A percentile compares a stretch with the other conserved stretches of the same genome.
Evolutionary conservation across 805 yeast species (phyloP).

Genomic region (Candida tammaniensis): DNA sequence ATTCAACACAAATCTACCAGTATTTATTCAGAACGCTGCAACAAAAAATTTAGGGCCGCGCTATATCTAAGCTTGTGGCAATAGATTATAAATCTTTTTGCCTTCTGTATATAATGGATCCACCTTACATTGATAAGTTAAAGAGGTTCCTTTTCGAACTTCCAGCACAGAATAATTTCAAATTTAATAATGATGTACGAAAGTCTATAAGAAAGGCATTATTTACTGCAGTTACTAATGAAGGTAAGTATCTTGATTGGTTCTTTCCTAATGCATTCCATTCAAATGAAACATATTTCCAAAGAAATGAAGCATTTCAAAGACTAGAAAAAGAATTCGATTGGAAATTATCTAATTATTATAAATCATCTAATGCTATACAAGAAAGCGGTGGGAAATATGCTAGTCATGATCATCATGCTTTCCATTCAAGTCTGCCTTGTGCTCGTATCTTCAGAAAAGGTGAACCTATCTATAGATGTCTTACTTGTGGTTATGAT

Average conservation of each 20-base stretch:
- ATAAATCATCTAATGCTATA: conserved; percentile 15
- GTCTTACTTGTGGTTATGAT: conserved; percentile 72
- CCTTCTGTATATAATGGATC: conserved; percentile 1
- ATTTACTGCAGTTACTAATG: conserved; percentile 28
- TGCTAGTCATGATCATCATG: conserved; percentile 26
- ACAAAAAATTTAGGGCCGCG: no score
- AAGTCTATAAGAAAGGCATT: conserved; percentile 27
- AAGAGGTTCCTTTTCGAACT: conserved; percentile 32
- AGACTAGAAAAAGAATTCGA: conserved; percentile 23
- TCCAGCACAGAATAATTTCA: conserved; percentile 27
- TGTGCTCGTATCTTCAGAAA: conserved; percentile 70
- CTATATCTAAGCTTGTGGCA: no score
- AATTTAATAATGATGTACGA: conserved; percentile 22
- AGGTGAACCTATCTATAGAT: conserved; percentile 81
- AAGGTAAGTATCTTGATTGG: conserved; percentile 33
- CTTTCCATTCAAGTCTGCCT: conserved; percentile 60
- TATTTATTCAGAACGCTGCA: no score
- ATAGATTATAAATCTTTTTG: neutral
- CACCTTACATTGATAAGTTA: conserved; percentile 10
- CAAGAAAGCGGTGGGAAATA: conserved; percentile 18
- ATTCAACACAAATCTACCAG: no score
- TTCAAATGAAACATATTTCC: neutral
- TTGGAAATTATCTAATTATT: conserved; percentile 33
- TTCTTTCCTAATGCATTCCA: conserved; percentile 31
- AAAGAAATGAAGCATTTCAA: conserved; percentile 9